Evolutionary conservation across 352 stramenopile species (phyloP).

Genomic region (Pythium graminicola): DNA sequence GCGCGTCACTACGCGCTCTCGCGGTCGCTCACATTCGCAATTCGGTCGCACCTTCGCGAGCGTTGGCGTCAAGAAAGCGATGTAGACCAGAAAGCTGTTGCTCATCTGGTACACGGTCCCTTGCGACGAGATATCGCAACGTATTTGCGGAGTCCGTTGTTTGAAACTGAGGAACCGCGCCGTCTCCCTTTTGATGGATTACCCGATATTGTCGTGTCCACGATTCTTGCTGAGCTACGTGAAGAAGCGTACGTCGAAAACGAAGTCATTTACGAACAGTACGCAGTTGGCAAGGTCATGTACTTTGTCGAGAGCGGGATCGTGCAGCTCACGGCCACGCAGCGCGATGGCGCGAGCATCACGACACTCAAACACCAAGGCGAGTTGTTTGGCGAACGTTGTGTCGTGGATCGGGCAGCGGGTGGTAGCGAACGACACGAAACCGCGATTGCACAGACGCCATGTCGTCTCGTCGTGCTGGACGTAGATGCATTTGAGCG

Average conservation of each 20-base stretch:
- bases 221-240: conserved; percentile 16
- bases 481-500: conserved; percentile 16
- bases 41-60: conserved; percentile 18
- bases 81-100: conserved; percentile 10
- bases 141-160: conserved; percentile 15
- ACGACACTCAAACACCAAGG: conserved; percentile 14
- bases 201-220: conserved; percentile 10
- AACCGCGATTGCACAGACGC: conserved; percentile 16
- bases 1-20: conserved; percentile 16
- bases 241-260: conserved; percentile 21
- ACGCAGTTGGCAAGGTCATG: conserved; percentile 16
- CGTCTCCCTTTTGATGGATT: conserved; percentile 18
- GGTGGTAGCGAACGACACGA: conserved; percentile 17
- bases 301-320: conserved; percentile 26
- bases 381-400: conserved; percentile 25
- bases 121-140: conserved; percentile 16
- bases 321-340: conserved; percentile 13
- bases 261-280: conserved; percentile 28
- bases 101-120: conserved; percentile 9
- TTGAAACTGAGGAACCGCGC: conserved; percentile 7
- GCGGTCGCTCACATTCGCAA: conserved; percentile 5
- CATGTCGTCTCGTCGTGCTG: conserved; percentile 19
- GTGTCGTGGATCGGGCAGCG: conserved; percentile 13
- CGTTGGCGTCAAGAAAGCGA: conserved; percentile 19
- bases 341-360: conserved; percentile 5